Evolutionary conservation across 1,284 basidiomycete genomes (phyloP).

Genomic region (Sanghuangporus weigelae): DNA sequence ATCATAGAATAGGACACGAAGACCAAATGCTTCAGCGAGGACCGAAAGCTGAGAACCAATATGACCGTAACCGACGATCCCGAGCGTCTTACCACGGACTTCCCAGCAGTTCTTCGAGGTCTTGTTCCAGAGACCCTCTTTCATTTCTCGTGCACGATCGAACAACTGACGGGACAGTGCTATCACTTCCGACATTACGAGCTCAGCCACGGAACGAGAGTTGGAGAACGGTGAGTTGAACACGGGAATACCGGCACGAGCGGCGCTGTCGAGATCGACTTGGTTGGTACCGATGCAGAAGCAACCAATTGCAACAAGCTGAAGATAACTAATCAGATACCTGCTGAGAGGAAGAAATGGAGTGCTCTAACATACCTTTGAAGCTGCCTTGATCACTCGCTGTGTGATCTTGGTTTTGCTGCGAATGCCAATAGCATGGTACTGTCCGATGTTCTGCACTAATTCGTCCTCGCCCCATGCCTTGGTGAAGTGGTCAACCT

Average conservation of each 20-base stretch:
- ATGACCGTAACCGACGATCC: conserved; percentile 98
- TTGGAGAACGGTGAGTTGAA: conserved; percentile 99
- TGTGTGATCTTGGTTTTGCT: conserved; percentile 97
- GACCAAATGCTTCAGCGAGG: conserved; percentile 93
- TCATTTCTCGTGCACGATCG: conserved; percentile 87
- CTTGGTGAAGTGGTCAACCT: conserved; percentile 87
- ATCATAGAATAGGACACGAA: conserved; percentile 96
- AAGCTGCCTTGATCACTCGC: conserved; percentile 80
- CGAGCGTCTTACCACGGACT: conserved; percentile 94
- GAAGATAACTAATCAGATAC: conserved; percentile 9
- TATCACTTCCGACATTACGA: conserved; percentile 94
- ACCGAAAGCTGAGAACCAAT: conserved; percentile 98
- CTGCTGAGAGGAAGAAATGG: conserved; percentile 7
- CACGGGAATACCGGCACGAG: conserved; percentile 89
- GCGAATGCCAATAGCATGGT: conserved; percentile 95
- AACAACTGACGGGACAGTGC: conserved; percentile 92
- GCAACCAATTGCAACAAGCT: conserved; percentile 96
- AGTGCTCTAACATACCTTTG: conserved; percentile 49
- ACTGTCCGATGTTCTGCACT: conserved; percentile 77
- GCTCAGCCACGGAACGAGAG: conserved; percentile 97
- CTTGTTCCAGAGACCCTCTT: conserved; percentile 95
- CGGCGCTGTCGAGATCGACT: conserved; percentile 85
- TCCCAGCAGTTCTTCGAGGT: conserved; percentile 99
- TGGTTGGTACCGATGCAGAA: conserved; percentile 99
- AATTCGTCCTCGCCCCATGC: conserved; percentile 93